Conservation (phyloP, 768 basidiomycete genomes). For the Lyophyllum atratum region DNA sequence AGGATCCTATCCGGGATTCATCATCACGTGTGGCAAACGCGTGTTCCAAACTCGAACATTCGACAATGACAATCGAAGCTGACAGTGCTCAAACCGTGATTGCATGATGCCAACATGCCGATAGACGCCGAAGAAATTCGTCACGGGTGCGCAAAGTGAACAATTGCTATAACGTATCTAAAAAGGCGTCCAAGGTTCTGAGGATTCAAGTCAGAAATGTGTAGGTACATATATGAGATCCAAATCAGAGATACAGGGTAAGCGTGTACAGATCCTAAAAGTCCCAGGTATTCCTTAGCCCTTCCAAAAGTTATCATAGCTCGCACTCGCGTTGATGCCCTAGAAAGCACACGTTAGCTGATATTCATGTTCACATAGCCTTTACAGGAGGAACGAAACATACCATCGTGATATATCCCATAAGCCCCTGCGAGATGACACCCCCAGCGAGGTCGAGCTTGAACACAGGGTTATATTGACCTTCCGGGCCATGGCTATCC, state of each 20-base stretch:
- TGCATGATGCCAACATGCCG: not conserved
- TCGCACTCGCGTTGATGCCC: conserved; percentile 43
- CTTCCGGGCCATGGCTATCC: conserved; percentile 49
- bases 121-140: not conserved
- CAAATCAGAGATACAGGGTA: not conserved
- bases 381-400: not conserved
- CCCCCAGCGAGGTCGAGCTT: conserved; percentile 51
- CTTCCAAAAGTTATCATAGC: conserved; percentile 38
- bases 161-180: too few relatives aligned
- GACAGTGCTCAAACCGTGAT: too few relatives aligned
- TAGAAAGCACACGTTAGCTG: conserved; percentile 9
- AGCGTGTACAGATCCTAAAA: not conserved
- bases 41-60: not conserved
- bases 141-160: too few relatives aligned
- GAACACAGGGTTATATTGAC: conserved; percentile 54
- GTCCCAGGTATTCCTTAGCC: conserved; percentile 20
- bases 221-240: not conserved
- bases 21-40: not conserved
- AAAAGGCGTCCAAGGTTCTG: not conserved
- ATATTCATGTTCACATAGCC: not conserved
- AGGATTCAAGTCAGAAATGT: not conserved
- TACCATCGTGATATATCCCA: conserved; percentile 61
- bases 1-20: too few relatives aligned
- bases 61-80: too few relatives aligned
- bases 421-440: conserved; percentile 49